Evolutionary conservation across 2,329 filamentous ascomycete species (phyloP), one percentile per base, ranked within the genome.

Genomic region (Colletotrichum falcatum): DNA sequence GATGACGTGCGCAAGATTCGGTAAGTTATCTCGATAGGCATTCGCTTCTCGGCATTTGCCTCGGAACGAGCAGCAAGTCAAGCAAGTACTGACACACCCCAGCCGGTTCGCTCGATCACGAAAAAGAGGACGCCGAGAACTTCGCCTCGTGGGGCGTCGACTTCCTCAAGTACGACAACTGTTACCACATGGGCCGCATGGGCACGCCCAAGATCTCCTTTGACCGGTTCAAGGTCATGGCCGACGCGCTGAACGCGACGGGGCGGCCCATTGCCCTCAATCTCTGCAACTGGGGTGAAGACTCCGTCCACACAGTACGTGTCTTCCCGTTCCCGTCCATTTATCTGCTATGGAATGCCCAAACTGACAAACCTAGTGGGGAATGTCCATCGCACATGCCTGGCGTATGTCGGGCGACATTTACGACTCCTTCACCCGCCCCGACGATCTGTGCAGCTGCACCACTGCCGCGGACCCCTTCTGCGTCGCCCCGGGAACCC

Each of bases 151-250:
- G 86, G 86, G 84, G 84, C 2, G 80, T 87, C 63, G 85, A 87
- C 73, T 86, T 86, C 60, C 77, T 87, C 46, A 87, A 87, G 78
- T 87, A 87, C 72, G 85, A 87, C 72, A 86, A 86, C 73, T 87
- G 85, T 73, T 78, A 78, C 68, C 77, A 79, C 54, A 74, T 75
- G 62, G 76, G 76, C 35, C 60, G 73, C 5, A 74, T 73, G 55
- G 77, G 77, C 26, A 74, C 74, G 20, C 76, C 74, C 54, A 66
- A 74, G 35, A 75, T 76, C 51, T 78, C 75, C 9, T 77, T 75
- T 62, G 75, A 76, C 65, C 67, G 76, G n/a, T 79, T 75, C 72
- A 75, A 74, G 42, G 73, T 72, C 63, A 81, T 82, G 80, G 69
- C 77, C 16, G 75, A 80, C 61, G 80, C 79, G 7, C 72, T 82